A percentile compares a stretch with the other conserved stretches of the same genome.
Evolutionary conservation across 306 rosid species (phyloP).

Genomic region (Sindora glabra): DNA sequence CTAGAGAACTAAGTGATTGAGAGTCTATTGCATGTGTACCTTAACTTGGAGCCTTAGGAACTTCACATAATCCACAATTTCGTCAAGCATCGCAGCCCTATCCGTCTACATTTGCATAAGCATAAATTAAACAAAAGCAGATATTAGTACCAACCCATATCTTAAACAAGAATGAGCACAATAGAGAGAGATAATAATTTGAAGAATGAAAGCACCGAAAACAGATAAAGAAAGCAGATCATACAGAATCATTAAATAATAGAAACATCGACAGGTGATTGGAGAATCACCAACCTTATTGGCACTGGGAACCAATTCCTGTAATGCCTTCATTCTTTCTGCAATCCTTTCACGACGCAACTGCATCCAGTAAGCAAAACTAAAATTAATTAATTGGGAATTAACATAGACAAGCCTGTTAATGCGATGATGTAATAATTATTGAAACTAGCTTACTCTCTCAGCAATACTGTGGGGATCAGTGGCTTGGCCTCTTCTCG

Average conservation of each 20-base stretch:
- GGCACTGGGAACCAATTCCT: constrained; percentile 92
- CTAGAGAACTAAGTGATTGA: neutral
- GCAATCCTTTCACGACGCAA: constrained; percentile 98
- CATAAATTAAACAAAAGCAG: neutral
- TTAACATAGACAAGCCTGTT: neutral
- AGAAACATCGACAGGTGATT: neutral
- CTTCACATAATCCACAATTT: constrained; percentile 95
- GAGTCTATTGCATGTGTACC: constrained; percentile 39
- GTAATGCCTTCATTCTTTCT: constrained; percentile 94
- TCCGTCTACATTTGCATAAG: constrained; percentile 58
- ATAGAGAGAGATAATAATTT: too few relatives aligned
- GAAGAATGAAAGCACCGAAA: too few relatives aligned
- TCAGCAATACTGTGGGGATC: constrained; percentile 99
- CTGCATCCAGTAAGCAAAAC: constrained; percentile 21
- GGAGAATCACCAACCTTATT: constrained; percentile 61
- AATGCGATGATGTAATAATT: too few relatives aligned
- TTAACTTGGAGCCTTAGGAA: constrained; percentile 97
- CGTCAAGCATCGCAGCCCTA: constrained; percentile 95
- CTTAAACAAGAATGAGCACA: too few relatives aligned
- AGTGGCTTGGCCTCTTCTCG: constrained; percentile 97
- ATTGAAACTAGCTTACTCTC: constrained; percentile 64
- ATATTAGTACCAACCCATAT: neutral
- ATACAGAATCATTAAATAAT: too few relatives aligned
- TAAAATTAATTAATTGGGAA: too few relatives aligned
- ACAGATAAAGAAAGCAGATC: too few relatives aligned